Conservation (phyloP, 345 rosid genomes). For the Capsella bursapastoris region DNA sequence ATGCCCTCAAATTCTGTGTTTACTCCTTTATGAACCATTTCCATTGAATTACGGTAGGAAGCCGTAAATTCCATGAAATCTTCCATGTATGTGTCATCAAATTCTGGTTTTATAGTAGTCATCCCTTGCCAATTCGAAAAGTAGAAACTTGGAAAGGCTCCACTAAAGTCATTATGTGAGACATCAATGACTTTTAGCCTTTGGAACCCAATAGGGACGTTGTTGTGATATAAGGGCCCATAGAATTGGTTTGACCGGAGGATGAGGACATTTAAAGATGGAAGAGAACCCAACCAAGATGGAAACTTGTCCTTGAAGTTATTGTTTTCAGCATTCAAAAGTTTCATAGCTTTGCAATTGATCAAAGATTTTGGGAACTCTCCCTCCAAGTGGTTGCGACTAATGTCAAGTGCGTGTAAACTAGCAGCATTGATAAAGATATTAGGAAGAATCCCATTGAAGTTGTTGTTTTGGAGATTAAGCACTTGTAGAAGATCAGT, state of each 20-base stretch:
- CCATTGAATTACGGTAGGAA: neutral
- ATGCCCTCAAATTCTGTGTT: neutral
- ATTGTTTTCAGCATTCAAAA: slow-evolving; percentile 47
- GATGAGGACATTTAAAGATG: slow-evolving; percentile 43
- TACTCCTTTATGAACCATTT: slow-evolving; percentile 10
- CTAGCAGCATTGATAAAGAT: neutral
- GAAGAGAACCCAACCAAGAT: slow-evolving; percentile 41
- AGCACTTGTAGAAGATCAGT: neutral
- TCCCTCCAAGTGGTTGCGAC: slow-evolving; percentile 39
- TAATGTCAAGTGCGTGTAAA: neutral
- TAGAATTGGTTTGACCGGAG: slow-evolving; percentile 48
- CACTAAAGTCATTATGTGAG: slow-evolving; percentile 44
- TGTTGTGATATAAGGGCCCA: slow-evolving; percentile 33
- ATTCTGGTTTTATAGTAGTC: neutral
- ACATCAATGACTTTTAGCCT: slow-evolving; percentile 50
- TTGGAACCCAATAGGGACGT: slow-evolving; percentile 4
- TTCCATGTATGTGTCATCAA: neutral
- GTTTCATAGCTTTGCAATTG: slow-evolving; percentile 40
- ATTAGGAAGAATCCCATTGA: slow-evolving; percentile 20
- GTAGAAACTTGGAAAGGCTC: neutral
- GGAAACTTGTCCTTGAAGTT: slow-evolving; percentile 47
- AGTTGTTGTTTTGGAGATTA: slow-evolving; percentile 19
- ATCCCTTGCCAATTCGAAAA: neutral
- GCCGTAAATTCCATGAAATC: neutral
- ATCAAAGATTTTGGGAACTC: slow-evolving; percentile 40